These are phyloP conservation scores for Ministeria vibrans DNA, from an alignment of 78 protist genomes.

Conservation along the genomic window DNA sequence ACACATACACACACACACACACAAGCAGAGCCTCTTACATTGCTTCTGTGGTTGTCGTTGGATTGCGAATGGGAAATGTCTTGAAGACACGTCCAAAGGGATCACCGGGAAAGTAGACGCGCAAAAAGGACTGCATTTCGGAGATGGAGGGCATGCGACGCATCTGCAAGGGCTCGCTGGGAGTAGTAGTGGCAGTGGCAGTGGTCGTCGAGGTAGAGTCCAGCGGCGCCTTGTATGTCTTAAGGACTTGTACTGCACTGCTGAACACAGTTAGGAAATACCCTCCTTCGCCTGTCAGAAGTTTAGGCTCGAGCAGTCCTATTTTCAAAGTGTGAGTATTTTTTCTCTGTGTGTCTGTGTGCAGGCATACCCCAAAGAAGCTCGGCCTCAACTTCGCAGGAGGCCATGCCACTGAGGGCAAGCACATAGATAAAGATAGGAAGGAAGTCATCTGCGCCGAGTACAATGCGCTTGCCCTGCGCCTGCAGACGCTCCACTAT, in stretches of 20 bases:
- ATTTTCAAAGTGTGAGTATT: too few species aligned
- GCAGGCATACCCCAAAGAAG: neutral
- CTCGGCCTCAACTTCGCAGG: neutral
- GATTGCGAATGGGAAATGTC: constrained; percentile 4
- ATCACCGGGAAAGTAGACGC: constrained; percentile 3
- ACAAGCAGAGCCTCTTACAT: neutral
- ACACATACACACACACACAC: too few species aligned
- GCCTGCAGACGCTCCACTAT: too few species aligned
- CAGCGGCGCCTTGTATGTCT: neutral
- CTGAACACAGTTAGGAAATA: neutral
- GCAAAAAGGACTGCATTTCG: constrained; percentile 1
- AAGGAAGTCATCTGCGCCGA: too few species aligned
- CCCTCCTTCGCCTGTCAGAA: constrained; percentile 5
- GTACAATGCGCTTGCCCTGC: too few species aligned
- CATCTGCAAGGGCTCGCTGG: neutral
- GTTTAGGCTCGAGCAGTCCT: neutral
- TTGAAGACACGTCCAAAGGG: neutral
- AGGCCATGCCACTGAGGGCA: neutral
- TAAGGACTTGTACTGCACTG: neutral
- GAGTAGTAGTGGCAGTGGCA: neutral
- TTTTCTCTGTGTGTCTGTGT: too few species aligned
- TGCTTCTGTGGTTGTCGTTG: neutral
- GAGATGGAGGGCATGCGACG: neutral
- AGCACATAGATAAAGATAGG: constrained; percentile 6
- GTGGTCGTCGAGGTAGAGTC: neutral